Evolutionary conservation across 495 filamentous ascomycete genomes (phyloP).

Genomic region (Neurospora africana): DNA sequence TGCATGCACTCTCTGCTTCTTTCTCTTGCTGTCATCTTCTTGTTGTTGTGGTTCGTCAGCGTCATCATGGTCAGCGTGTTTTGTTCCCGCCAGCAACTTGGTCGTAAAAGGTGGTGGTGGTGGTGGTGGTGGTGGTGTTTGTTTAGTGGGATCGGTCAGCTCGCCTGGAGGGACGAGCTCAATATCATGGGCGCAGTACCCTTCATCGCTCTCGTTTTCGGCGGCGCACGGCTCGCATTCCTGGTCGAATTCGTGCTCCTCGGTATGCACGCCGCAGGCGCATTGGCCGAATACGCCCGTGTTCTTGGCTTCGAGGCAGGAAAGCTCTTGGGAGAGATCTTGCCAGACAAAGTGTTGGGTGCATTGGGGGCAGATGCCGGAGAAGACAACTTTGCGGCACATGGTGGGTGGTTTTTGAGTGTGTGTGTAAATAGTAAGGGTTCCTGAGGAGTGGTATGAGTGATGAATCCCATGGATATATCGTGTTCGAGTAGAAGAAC

Average conservation of each 20-base stretch:
- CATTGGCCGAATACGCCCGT: slow-evolving; percentile 23
- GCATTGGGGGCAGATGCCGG: slow-evolving; percentile 24
- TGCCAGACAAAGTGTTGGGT: slow-evolving; percentile 16
- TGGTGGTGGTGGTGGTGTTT: not conserved
- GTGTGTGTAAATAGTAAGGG: not conserved
- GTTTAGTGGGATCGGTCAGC: not conserved
- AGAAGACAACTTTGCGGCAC: slow-evolving; percentile 26
- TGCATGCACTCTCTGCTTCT: not conserved
- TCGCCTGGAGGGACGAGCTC: not conserved
- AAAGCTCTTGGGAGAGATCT: slow-evolving; percentile 24
- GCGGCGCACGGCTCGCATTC: slow-evolving; percentile 25
- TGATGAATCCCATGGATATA: not conserved
- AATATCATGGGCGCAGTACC: slow-evolving; percentile 15
- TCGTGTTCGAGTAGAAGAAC: not conserved
- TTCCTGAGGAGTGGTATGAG: not conserved
- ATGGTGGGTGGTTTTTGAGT: slow-evolving; percentile 7
- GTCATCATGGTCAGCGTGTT: not conserved
- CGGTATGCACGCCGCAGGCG: slow-evolving; percentile 14
- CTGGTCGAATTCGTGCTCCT: slow-evolving; percentile 25
- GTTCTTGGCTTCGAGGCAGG: slow-evolving; percentile 30
- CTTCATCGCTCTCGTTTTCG: slow-evolving; percentile 20
- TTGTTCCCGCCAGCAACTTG: not conserved
- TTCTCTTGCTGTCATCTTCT: not conserved
- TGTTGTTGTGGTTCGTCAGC: not conserved
- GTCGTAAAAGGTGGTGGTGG: not conserved